Base-by-base conservation (phyloP, 352 stramenopile species). In the Pythium dissotocum region DNA sequence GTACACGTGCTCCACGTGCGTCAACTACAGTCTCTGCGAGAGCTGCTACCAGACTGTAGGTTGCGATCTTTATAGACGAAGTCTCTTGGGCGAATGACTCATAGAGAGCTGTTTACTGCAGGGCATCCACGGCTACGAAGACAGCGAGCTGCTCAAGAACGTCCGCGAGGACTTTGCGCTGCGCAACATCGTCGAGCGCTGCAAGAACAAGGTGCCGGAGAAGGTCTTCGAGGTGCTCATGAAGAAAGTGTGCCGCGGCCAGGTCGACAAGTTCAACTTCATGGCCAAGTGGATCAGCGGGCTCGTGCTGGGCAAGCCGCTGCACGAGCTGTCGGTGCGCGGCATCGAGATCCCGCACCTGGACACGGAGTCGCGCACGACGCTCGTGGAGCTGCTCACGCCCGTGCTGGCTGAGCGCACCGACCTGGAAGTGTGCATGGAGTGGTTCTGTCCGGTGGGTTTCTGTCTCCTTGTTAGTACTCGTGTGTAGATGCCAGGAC, bases 221-320 rank as follows among this genome's bases (percentile, higher is more conserved):
- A 79, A 94, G 56, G 87, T 94, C 30, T 96, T 94, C 68, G 80
- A 83, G 33, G 74, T 93, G 53, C 76, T 94, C 42, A 81, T 94
- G 61, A 90, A 91, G 72, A 91, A 89, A 44, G 88, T 95, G 36
- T 96, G 88, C 63, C 82, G 78, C 36, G 87, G 88, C 33, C 87
- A 94, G 64, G 78, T 95, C 26, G 87, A 96, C 75, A 94, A 94
- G 75, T 96, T 96, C 58, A 94, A 96, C 65, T 94, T 94, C 61
- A 65, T 95, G 33, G 85, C 87, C 57, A 93, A 83, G 32, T 96
- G 88, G 88, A 94, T 96, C 72, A 89, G 81, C 63, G 72, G 72
- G 16, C 83, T 96, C 32, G 88, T 96, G 64, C 73, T 93, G 4
- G 83, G 75, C 35, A 76, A 91, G 33, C 82, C 86, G 18, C 77